Percentiles rank a stretch among this genome's conserved stretches.
Conservation (phyloP, 148 eudicot genomes). For the Polygonum maritimum region DNA sequence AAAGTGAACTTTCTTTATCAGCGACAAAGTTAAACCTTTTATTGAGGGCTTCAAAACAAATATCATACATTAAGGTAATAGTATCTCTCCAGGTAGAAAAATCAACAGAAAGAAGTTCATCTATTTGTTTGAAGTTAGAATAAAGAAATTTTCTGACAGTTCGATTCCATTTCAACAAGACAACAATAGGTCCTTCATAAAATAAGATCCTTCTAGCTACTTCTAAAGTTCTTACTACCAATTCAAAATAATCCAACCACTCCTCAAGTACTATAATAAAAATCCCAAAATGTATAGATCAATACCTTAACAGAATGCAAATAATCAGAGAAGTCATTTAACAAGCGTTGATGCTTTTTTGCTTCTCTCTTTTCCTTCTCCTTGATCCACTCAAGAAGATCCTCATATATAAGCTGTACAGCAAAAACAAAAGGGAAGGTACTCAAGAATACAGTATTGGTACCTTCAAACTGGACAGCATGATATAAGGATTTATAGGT, state of each 20-base stretch:
- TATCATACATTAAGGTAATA: not conserved
- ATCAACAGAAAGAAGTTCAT: not conserved
- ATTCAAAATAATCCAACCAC: not conserved
- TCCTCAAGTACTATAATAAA: not conserved
- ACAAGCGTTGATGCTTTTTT: slow-evolving; percentile 77
- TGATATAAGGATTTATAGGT: not conserved
- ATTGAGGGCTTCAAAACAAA: not conserved
- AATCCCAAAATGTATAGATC: not conserved
- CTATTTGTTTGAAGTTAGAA: not conserved
- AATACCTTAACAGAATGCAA: slow-evolving; percentile 60
- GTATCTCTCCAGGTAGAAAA: not conserved
- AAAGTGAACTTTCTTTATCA: not conserved
- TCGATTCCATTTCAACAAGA: not conserved
- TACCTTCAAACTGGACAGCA: not conserved
- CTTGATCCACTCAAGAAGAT: slow-evolving; percentile 76
- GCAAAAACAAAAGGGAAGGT: not conserved
- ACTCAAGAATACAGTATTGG: not conserved
- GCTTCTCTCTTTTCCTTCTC: slow-evolving; percentile 97
- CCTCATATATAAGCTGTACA: slow-evolving; percentile 82
- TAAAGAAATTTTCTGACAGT: not conserved
- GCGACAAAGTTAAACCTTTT: not conserved
- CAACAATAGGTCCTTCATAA: not conserved
- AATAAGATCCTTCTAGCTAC: not conserved
- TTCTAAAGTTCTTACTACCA: too few relatives aligned
- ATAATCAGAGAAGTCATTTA: slow-evolving; percentile 68